Percentiles rank a stretch among this genome's conserved stretches.
These are phyloP conservation scores for Zygosaccharomyces pseudorouxii DNA, from an alignment of 805 yeast genomes.

Conservation along the genomic window DNA sequence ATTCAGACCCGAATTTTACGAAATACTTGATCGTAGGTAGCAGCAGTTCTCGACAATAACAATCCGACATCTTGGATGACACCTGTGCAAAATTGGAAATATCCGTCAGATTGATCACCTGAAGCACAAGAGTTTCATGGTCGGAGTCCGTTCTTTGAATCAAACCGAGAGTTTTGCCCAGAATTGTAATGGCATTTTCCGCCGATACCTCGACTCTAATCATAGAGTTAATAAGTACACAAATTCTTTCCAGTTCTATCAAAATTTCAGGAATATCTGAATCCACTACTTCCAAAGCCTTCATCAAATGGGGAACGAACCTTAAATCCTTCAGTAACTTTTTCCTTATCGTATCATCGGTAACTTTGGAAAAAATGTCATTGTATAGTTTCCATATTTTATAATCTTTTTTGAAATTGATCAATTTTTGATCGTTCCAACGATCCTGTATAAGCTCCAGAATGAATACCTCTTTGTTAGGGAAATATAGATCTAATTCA, in stretches of 20 bases:
- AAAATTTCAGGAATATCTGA: constrained; percentile 12
- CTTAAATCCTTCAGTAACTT: constrained; percentile 42
- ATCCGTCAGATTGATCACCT: constrained; percentile 23
- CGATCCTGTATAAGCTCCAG: constrained; percentile 59
- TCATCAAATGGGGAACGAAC: constrained; percentile 31
- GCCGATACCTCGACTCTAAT: constrained; percentile 25
- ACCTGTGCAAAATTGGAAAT: constrained; percentile 16
- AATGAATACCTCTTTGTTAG: constrained; percentile 50
- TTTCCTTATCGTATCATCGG: constrained; percentile 33
- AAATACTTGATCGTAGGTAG: constrained; percentile 23
- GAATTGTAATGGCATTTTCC: constrained; percentile 23
- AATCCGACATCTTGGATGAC: constrained; percentile 18
- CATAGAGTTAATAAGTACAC: constrained; percentile 23
- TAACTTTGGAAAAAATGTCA: constrained; percentile 37
- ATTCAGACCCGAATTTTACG: constrained; percentile 1
- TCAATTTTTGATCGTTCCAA: constrained; percentile 45
- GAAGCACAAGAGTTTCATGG: constrained; percentile 11
- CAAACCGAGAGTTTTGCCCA: constrained; percentile 20
- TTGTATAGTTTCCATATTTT: constrained; percentile 50
- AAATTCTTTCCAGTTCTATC: constrained; percentile 16
- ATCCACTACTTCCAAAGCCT: constrained; percentile 17
- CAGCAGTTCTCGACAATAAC: constrained; percentile 21
- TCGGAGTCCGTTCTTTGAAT: constrained; percentile 3
- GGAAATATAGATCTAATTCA: constrained; percentile 45
- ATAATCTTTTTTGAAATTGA: constrained; percentile 40